Base-by-base conservation (phyloP, 768 basidiomycete genomes). In the Cystobasidiopsis lactophilus region DNA sequence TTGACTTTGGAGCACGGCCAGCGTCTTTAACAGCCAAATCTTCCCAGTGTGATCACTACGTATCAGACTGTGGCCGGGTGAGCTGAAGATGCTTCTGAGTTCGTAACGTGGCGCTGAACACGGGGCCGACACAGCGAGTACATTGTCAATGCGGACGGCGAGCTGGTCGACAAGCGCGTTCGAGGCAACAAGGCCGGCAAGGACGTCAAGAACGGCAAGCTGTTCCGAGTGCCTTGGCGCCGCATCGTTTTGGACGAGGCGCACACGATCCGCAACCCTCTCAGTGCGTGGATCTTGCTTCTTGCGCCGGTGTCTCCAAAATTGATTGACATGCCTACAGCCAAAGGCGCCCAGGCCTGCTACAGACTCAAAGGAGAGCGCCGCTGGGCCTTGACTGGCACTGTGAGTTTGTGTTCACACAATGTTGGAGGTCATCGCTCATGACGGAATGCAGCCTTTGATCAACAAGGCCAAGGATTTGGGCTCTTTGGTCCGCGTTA, bases 241-340 rank as follows among this genome's bases (percentile, higher is more conserved):
- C 72, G 88, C 53, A 64, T 89, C 39, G 75, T 91, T 21, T 69
- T 89, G 3, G 88, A 93, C 58, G 88, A 93, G 67, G 88, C 84
- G 0, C 88, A 93, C 62, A 77, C 63, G 24, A 79, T 93, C 57
- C 77, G 85, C 49, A 93, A 91, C 63, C 75, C 82, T n/a, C n/a
- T n/a, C n/a, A n/a, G n/a, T n/a, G n/a, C n/a, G n/a, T n/a, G n/a
- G n/a, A n/a, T n/a, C n/a, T n/a, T n/a, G n/a, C n/a, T n/a, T n/a
- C n/a, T n/a, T n/a, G n/a, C n/a, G n/a, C n/a, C n/a, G n/a, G n/a
- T n/a, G n/a, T n/a, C n/a, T n/a, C n/a, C n/a, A n/a, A n/a, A n/a
- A n/a, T n/a, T n/a, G n/a, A n/a, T n/a, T n/a, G n/a, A n/a, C n/a
- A n/a, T n/a, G n/a, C n/a, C n/a, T 52, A 59, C 14, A 82, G 82